Conservation (phyloP, 2,329 filamentous ascomycete species). For the Colletotrichum simmondsii region DNA sequence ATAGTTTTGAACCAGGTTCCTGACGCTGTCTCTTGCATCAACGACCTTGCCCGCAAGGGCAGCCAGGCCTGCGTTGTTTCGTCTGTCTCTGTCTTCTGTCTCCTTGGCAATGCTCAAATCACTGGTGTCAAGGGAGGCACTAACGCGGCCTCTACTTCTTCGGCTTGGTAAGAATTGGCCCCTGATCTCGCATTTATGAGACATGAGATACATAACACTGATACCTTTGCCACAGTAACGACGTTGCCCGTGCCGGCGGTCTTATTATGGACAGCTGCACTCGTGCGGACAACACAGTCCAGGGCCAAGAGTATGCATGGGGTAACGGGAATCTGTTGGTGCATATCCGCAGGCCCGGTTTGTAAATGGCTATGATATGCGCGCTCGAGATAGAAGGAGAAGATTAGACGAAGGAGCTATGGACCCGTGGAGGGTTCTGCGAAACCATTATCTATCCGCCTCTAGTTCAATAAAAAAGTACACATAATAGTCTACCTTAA, state of each 20-base stretch:
- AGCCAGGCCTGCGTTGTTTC: background rate
- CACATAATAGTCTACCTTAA: no score
- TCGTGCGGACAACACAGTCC: conserved; percentile 29
- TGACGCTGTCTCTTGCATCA: conserved; percentile 30
- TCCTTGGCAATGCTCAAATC: conserved; percentile 6
- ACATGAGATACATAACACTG: background rate
- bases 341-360: background rate
- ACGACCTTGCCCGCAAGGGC: conserved; percentile 18
- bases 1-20: background rate
- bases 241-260: conserved; percentile 30
- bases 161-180: conserved; percentile 13
- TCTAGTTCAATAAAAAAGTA: no score
- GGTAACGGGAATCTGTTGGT: conserved; percentile 24
- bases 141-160: background rate
- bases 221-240: background rate
- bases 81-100: conserved; percentile 7
- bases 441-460: no score
- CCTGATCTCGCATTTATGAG: background rate
- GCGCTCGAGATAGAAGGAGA: no score
- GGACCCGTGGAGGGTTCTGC: no score
- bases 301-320: conserved; percentile 14
- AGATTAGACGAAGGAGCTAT: no score
- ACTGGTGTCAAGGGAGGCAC: background rate
- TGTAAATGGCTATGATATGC: no score
- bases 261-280: conserved; percentile 28